Conservation (phyloP, 2,329 filamentous ascomycete genomes). For the Fulvia fulva region DNA sequence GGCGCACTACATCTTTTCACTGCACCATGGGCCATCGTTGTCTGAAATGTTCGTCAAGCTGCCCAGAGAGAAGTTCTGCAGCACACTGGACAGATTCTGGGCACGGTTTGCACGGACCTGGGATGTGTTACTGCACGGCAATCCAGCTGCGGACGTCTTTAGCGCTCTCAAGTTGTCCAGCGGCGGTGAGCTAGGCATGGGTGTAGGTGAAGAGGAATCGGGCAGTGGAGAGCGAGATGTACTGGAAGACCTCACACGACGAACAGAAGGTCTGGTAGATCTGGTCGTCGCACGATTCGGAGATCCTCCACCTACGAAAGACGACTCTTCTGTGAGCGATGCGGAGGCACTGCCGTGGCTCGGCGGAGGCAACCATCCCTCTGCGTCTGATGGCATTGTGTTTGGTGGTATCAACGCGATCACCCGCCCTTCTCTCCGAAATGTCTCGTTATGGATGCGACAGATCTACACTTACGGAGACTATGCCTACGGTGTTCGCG, state of each 20-base stretch:
- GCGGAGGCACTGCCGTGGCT: conserved; percentile 59
- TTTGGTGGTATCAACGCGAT: conserved; percentile 78
- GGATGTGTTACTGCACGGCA: conserved; percentile 88
- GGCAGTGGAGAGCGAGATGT: conserved; percentile 93
- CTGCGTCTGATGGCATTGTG: conserved; percentile 74
- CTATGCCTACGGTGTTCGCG: conserved; percentile 76
- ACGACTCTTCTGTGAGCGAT: conserved; percentile 24
- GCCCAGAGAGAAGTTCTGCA: conserved; percentile 65
- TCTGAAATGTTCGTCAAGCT: conserved; percentile 64
- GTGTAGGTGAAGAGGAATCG: conserved; percentile 91
- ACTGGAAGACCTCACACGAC: conserved; percentile 76
- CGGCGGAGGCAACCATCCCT: conserved; percentile 64
- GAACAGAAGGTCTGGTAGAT: conserved; percentile 82
- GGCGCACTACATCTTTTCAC: conserved; percentile 77
- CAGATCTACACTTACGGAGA: conserved; percentile 80
- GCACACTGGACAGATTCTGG: conserved; percentile 77
- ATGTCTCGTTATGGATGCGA: conserved; percentile 81
- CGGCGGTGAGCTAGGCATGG: conserved; percentile 86
- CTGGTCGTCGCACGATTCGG: conserved; percentile 85
- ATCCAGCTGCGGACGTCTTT: conserved; percentile 75
- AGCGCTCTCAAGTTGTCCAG: conserved; percentile 82
- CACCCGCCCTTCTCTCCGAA: conserved; percentile 65
- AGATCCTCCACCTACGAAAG: conserved; percentile 41
- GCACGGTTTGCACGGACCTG: conserved; percentile 63
- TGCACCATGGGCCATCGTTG: conserved; percentile 79